A percentile compares a stretch with the other conserved stretches of the same genome.
phyloP scores from a whole-genome alignment of 441 rosid species.

The Gossypium davidsonii region DNA sequence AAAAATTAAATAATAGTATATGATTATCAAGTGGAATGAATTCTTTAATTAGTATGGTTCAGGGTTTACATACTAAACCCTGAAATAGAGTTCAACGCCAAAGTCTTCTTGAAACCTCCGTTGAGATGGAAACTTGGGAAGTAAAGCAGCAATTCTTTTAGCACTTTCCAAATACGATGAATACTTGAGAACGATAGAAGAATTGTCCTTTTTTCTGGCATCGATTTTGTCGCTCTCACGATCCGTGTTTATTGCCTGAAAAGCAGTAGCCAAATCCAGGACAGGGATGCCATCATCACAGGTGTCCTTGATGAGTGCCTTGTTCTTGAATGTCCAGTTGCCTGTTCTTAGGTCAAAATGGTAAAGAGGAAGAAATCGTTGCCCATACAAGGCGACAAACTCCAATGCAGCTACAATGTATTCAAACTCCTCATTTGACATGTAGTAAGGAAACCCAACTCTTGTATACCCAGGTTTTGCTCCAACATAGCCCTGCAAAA shows the following conservation, averaged over 20 bases:
- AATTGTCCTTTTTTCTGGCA: neutral
- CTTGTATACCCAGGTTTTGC: slow-evolving; percentile 63
- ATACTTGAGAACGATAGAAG: neutral
- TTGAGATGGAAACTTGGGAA: slow-evolving; percentile 37
- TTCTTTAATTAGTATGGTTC: neutral
- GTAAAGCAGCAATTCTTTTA: slow-evolving; percentile 10
- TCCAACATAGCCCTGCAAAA: slow-evolving; percentile 38
- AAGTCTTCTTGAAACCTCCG: slow-evolving; percentile 21
- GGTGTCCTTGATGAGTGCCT: slow-evolving; percentile 2
- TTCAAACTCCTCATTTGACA: slow-evolving; percentile 44
- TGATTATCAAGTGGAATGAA: neutral
- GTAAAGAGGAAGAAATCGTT: slow-evolving; percentile 44
- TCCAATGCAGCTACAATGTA: slow-evolving; percentile 43
- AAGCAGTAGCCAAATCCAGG: slow-evolving; percentile 4
- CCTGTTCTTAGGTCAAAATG: slow-evolving; percentile 35
- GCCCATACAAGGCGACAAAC: slow-evolving; percentile 43
- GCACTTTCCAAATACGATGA: slow-evolving; percentile 35
- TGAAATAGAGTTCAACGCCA: slow-evolving; percentile 31
- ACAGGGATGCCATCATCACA: neutral
- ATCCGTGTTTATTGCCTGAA: slow-evolving; percentile 5
- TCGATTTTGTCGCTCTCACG: neutral
- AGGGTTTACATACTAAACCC: slow-evolving; percentile 19
- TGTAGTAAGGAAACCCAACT: slow-evolving; percentile 64
- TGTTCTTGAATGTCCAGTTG: slow-evolving; percentile 32
- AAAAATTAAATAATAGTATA: neutral